Base-by-base conservation (phyloP, 1,139 yeast genomes). In the Yamadazyma diddensiae region DNA sequence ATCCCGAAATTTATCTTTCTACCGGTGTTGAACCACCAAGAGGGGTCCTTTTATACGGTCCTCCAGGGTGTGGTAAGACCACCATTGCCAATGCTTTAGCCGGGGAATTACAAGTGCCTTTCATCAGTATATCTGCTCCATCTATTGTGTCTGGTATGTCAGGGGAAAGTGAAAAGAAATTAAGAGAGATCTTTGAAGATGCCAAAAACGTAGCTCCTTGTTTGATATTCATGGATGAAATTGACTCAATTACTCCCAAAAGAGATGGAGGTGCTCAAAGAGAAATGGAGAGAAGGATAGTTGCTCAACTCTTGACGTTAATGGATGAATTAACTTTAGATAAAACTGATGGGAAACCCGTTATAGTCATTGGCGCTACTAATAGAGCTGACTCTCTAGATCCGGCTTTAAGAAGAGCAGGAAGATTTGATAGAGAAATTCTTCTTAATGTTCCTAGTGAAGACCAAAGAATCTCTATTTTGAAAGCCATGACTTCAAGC, bases 141-240 rank as follows among this genome's bases (percentile, higher is more conserved):
- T 84, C 96, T 1, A 87, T 94, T 5, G 97, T 92, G 0, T 85
- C 96, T 37, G 98, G 99, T n/a, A 92, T 92, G 98, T 86, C 96
- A n/a, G 98, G 98, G 28, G 99, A 92, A 57, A 81, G 94, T 38
- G 98, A 94, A 55, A 92, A 92, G 65, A 90, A 90, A 53, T 70
- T 92, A 12, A 70, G 98, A 42, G 98, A 92, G 42, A 69, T 92
- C 24, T 92, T 92, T 50, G 97, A 88, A 27, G 98, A 94, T 53
- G 98, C 98, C 2, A 84, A 82, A 50, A 50, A 73, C 6, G 55
- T 88, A 36, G 98, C 98, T 1, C 98, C 98, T 3, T 90, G 97
- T 57, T 63, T 92, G 24, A 74, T 92, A 34, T 92, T 92, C 52
- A 82, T 92, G 57, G 99, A 92, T 59, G 97, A 90, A 57, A 90